phyloP scores from a whole-genome alignment of 371 early-diverging fungal genomes.

The Edhazardia aedis region DNA sequence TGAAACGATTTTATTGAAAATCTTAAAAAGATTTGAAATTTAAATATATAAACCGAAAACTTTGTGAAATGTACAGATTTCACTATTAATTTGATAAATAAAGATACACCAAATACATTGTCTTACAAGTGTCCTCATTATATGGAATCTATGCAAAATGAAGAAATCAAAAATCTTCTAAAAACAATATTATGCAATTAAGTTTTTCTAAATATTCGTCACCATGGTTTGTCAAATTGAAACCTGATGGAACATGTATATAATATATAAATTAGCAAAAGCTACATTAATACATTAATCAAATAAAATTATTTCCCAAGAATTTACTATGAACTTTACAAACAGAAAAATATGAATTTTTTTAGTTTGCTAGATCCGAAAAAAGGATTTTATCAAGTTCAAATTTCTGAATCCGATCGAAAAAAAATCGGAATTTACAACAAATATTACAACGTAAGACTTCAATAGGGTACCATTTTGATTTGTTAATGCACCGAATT shows the following conservation, averaged over 20 bases:
- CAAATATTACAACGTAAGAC: background rate
- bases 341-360: background rate
- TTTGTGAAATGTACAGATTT: too few relatives aligned
- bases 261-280: background rate
- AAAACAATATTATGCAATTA: background rate
- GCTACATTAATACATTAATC: background rate
- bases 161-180: too few relatives aligned
- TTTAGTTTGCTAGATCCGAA: background rate
- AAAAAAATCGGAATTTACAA: background rate
- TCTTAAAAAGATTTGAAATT: too few relatives aligned
- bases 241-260: background rate
- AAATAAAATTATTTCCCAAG: background rate
- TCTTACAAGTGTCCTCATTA: too few relatives aligned
- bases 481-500: background rate
- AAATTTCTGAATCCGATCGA: background rate
- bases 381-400: slow-evolving; percentile 2
- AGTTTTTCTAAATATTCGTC: background rate
- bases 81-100: too few relatives aligned
- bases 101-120: too few relatives aligned
- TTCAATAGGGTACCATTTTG: background rate
- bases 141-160: too few relatives aligned
- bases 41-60: too few relatives aligned
- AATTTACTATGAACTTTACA: background rate
- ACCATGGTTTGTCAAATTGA: background rate
- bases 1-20: too few relatives aligned